Evolutionary conservation across 495 filamentous ascomycete species (phyloP).

Genomic region (Aspergillus funiculosus): DNA sequence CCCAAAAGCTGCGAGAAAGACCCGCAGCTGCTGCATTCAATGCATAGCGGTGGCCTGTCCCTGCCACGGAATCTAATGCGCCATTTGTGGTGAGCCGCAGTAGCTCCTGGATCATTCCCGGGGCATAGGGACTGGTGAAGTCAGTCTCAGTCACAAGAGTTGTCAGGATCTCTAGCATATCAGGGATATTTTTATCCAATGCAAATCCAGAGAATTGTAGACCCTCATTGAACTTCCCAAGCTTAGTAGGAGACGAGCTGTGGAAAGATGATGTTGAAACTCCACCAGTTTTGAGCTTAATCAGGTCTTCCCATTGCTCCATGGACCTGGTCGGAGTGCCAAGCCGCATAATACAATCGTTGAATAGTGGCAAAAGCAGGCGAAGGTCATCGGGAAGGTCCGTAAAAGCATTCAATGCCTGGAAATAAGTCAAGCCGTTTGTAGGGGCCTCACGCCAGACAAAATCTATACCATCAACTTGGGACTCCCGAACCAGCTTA

Average conservation of each 20-base stretch:
- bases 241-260: constrained; percentile 65
- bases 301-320: constrained; percentile 91
- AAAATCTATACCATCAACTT: constrained; percentile 60
- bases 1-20: constrained; percentile 60
- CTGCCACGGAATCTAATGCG: constrained; percentile 84
- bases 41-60: constrained; percentile 79
- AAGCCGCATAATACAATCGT: constrained; percentile 84
- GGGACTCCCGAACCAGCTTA: constrained; percentile 61
- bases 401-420: constrained; percentile 72
- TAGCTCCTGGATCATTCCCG: constrained; percentile 76
- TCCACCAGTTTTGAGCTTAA: constrained; percentile 95
- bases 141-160: constrained; percentile 79
- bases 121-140: constrained; percentile 75
- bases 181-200: constrained; percentile 78
- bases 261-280: constrained; percentile 73
- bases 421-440: constrained; percentile 94
- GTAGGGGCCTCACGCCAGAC: constrained; percentile 91
- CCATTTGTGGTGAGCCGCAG: constrained; percentile 79
- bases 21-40: constrained; percentile 74
- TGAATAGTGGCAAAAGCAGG: constrained; percentile 81
- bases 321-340: constrained; percentile 82
- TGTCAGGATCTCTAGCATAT: constrained; percentile 82
- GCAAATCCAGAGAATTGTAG: constrained; percentile 77
- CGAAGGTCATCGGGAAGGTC: constrained; percentile 81
- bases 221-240: constrained; percentile 68